Percentiles rank a stretch among this genome's conserved stretches.
Evolutionary conservation across 164 flowering plant genomes (phyloP).

Genomic region (Saururus chinensis): DNA sequence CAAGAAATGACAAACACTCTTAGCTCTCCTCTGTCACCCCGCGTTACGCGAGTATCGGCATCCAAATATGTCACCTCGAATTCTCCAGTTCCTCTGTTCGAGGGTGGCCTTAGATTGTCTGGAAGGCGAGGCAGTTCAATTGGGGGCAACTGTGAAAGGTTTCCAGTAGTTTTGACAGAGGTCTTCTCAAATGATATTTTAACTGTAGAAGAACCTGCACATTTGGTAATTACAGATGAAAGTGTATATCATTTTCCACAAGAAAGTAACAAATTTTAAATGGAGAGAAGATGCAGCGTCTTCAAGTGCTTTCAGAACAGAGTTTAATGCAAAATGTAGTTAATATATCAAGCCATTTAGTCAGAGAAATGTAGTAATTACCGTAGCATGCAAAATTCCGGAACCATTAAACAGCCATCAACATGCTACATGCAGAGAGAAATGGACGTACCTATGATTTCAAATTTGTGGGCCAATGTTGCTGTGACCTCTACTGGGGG

Average conservation of each 20-base stretch:
- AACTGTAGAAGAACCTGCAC: conserved; percentile 48
- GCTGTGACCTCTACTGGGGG: conserved; percentile 78
- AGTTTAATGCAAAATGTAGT: too few species aligned
- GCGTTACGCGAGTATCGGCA: conserved; percentile 65
- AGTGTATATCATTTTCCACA: too few species aligned
- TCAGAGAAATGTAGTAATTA: neutral
- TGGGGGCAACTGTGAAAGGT: conserved; percentile 86
- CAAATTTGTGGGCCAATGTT: conserved; percentile 93
- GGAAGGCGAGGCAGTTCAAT: conserved; percentile 77
- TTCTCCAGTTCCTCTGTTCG: conserved; percentile 69
- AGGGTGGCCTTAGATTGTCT: conserved; percentile 57
- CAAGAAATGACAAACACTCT: conserved; percentile 77
- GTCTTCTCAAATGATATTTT: conserved; percentile 81
- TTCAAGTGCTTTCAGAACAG: too few species aligned
- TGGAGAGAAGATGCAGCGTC: too few species aligned
- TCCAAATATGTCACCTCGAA: conserved; percentile 87
- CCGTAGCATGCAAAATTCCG: neutral
- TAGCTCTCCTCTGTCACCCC: conserved; percentile 94
- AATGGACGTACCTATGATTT: conserved; percentile 56
- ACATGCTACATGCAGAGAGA: neutral
- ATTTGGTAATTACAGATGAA: neutral
- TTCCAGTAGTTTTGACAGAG: conserved; percentile 69
- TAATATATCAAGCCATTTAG: neutral
- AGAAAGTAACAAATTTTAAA: too few species aligned
- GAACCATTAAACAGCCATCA: neutral